phyloP scores from a whole-genome alignment of 2,329 filamentous ascomycete species.

The Tolypocladium sp. region DNA sequence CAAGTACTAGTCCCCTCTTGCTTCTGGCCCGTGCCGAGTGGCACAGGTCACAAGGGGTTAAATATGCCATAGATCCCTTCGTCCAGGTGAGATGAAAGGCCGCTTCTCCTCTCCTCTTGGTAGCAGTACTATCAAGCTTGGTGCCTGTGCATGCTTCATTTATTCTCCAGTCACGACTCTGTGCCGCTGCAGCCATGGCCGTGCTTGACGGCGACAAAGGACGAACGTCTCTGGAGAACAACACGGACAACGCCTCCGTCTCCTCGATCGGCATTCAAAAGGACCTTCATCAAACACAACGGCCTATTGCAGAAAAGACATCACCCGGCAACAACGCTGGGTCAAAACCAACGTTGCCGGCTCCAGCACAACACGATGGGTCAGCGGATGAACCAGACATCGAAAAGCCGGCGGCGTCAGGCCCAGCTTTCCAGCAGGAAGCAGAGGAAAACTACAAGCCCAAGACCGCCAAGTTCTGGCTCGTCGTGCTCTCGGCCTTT shows the following conservation, averaged over 20 bases:
- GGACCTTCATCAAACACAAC: background rate
- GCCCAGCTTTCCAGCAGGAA: slow-evolving; percentile 14
- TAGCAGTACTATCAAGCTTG: background rate
- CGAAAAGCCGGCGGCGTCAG: slow-evolving; percentile 7
- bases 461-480: slow-evolving; percentile 45
- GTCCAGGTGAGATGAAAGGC: background rate
- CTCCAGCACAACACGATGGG: background rate
- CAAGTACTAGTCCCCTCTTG: background rate
- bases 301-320: background rate
- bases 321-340: background rate
- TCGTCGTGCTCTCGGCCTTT: slow-evolving; percentile 43
- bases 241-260: background rate
- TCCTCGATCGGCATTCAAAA: background rate
- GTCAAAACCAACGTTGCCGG: background rate
- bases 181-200: background rate
- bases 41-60: background rate
- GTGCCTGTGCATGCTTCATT: background rate
- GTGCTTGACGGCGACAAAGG: background rate
- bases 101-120: background rate
- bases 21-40: background rate
- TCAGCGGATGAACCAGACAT: slow-evolving; percentile 4
- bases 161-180: background rate
- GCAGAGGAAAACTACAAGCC: slow-evolving; percentile 38
- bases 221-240: background rate
- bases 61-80: background rate